Conservation (phyloP, 345 rosid species). For the Raphanus raphanistrum region DNA sequence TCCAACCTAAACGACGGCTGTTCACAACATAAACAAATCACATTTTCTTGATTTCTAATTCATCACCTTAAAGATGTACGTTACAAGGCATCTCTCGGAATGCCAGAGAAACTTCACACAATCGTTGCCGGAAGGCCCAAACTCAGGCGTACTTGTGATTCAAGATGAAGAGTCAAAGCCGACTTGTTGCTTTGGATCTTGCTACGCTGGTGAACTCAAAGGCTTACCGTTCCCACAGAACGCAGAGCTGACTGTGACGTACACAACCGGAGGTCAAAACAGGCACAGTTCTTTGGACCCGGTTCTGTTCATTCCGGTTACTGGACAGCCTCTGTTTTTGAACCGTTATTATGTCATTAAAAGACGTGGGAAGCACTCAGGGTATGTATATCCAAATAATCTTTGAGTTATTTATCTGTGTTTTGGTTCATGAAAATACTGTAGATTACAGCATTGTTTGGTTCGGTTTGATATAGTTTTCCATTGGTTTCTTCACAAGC, state of each 20-base stretch:
- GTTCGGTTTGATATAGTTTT: no score
- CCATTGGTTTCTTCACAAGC: no score
- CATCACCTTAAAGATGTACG: constrained; percentile 21
- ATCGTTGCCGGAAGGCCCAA: constrained; percentile 45
- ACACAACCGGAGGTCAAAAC: not conserved
- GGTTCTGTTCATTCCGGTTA: constrained; percentile 49
- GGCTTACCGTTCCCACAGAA: constrained; percentile 36
- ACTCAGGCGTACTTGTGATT: constrained; percentile 44
- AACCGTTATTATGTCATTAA: constrained; percentile 40
- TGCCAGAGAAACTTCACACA: constrained; percentile 36
- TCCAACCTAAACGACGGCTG: no score
- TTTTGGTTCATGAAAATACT: not conserved
- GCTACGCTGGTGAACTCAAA: constrained; percentile 15
- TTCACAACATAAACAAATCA: no score
- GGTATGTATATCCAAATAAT: not conserved
- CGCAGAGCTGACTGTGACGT: constrained; percentile 8
- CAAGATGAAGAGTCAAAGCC: constrained; percentile 56
- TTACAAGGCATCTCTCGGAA: constrained; percentile 42
- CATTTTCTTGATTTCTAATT: not conserved
- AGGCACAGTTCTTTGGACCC: not conserved
- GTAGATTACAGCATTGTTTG: not conserved
- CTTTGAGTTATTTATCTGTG: not conserved
- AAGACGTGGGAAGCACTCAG: constrained; percentile 24
- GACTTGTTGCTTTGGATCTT: constrained; percentile 52
- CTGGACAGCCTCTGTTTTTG: constrained; percentile 49